A percentile compares a stretch with the other conserved stretches of the same genome.
Evolutionary conservation across 441 rosid genomes (phyloP).

Genomic region (Theobroma grandiflorum): DNA sequence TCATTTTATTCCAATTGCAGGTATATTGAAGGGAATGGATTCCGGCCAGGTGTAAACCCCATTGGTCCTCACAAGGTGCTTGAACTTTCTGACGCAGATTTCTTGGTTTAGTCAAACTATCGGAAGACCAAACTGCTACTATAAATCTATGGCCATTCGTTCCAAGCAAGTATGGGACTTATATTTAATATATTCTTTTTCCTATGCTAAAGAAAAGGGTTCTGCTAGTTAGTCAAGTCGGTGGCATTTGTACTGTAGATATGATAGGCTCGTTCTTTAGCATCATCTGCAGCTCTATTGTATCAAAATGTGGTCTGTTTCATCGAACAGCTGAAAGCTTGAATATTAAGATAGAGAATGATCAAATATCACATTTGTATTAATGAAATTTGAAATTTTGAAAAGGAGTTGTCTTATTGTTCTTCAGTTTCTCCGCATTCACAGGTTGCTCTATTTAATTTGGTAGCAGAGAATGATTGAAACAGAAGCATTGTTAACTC

Average conservation of each 20-base stretch:
- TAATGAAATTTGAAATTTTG: neutral
- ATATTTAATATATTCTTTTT: constrained; percentile 3
- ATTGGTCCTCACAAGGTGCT: constrained; percentile 69
- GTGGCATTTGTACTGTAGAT: constrained; percentile 11
- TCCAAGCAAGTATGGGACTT: constrained; percentile 19
- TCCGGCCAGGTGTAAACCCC: constrained; percentile 69
- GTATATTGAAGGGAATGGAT: constrained; percentile 74
- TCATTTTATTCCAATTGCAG: constrained; percentile 37
- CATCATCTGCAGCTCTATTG: constrained; percentile 13
- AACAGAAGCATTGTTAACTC: no score
- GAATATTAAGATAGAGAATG: neutral
- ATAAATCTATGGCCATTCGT: constrained; percentile 2
- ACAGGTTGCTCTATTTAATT: no score
- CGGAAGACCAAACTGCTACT: neutral
- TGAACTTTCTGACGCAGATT: constrained; percentile 78
- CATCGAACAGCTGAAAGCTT: constrained; percentile 12
- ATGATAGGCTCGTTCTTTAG: neutral
- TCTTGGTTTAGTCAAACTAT: constrained; percentile 50
- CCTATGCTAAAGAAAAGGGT: neutral
- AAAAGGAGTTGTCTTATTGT: neutral
- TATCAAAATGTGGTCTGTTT: neutral
- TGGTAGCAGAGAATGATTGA: no score
- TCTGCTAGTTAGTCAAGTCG: neutral
- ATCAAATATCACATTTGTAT: constrained; percentile 7
- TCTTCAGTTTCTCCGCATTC: no score